Evolutionary conservation across 768 basidiomycete species (phyloP), one percentile per base, ranked within the genome.

Genomic region (Brasilioporus rufonigricans): DNA sequence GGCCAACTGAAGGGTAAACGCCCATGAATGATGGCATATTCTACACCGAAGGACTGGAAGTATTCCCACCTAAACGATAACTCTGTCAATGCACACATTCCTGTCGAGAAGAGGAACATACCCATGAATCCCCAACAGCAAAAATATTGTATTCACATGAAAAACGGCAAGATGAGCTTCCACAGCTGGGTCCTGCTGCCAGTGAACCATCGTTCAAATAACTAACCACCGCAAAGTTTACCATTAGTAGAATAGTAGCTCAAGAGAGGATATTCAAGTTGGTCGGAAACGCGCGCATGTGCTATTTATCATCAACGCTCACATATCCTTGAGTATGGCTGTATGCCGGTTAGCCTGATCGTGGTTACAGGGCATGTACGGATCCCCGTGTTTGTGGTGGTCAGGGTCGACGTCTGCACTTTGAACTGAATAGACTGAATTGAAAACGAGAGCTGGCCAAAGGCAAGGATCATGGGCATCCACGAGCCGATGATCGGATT

Each of bases 1-100:
- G 53, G 32, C 66, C 60, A 70, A 13, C 54, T 65, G 32, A 70
- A 62, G n/a, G 61, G n/a, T 8, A 66, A 27, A 35, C 53, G 53
- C 16, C 56, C 43, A 33, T 57, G 48, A 44, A 69, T 45, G 21
- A 70, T 24, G n/a, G 60, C 57, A 24, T 48, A 62, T 52, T 69
- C 67, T 10, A 68, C 51, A 12, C 35, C 48, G 4, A 55, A 54
- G 1, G 64, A 55, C 9, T 46, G 53, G 4, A 61, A n/a, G 14
- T 66, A 69, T 21, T 65, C 60, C 68, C 67, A 69, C 6, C 67
- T 70, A 33, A 27, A 48, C 1, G 9, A 38, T 16, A 2, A 21
- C 26, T n/a, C n/a, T 8, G 12, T 52, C 13, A 38, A 47, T 35
- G 24, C 5, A 43, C 6, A 14, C 21, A 13, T 46, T 24, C 18